Base-by-base conservation (phyloP, 169 alveolate genomes). In the Plasmodium fragile region DNA sequence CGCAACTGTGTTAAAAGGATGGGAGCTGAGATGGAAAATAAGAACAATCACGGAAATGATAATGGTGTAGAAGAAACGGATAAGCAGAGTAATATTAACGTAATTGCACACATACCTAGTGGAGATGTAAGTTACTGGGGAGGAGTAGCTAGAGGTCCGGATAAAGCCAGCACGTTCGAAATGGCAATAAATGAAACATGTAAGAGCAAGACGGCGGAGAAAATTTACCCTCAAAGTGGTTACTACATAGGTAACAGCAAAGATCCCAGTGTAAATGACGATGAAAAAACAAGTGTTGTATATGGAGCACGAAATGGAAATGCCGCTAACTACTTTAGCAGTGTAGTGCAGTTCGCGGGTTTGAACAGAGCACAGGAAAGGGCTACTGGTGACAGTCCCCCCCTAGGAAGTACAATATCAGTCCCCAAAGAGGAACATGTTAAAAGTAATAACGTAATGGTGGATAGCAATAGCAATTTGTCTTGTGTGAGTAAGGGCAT, bases 201-300 rank as follows among this genome's bases (percentile, higher is more conserved):
- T 41, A 82, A 82, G 10, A 71, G 53, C 18, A 39, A n/a, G 39
- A n/a, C n/a, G 41, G 30, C 11, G 34, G 73, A 41, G 43, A 70
- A 82, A 82, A 71, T 22, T 2, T 39, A 82, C 28, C 73, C 53
- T 16, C 71, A 69, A 3, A 28, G 73, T 69, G 49, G 49, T 13
- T 25, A 70, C 18, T 3, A 25, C 72, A 4, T 25, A 69, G 6
- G 49, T 82, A 70, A 41, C n/a, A 41, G 8, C 52, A 82, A 39
- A 32, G 82, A 43, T n/a, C 22, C 5, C 36, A 10, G n/a, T 28
- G 39, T n/a, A 53, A 45, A 82, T 22, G 32, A 34, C 16, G 59
- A 59, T 5, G 28, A 82, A 0, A 82, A 82, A 36, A 6, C 53
- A 41, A n/a, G 34, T 81, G 89, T 18, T 81, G 89, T 18, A 41